Percentiles rank a stretch among this genome's conserved stretches.
Conservation (phyloP, 805 yeast species). For the Monosporozyma aerobia region DNA sequence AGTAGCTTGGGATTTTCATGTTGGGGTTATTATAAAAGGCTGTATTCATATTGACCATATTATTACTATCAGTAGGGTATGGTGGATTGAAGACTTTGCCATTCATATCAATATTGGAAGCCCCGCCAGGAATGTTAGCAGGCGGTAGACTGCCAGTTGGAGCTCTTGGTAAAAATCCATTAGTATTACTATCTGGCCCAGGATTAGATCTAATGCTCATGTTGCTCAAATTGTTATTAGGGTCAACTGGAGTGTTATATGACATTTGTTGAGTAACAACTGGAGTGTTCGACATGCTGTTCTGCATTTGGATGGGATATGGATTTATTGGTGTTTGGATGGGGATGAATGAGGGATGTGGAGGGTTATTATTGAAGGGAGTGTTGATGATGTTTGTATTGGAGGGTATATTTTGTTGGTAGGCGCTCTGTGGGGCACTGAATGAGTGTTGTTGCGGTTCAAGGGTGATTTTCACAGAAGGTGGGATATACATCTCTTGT, state of each 20-base stretch:
- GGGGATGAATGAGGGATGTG: neutral
- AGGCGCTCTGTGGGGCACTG: neutral
- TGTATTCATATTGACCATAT: neutral
- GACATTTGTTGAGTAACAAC: neutral
- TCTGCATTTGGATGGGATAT: neutral
- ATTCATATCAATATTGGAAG: neutral
- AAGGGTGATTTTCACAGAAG: slow-evolving; percentile 2
- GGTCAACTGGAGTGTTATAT: neutral
- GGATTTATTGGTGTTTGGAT: neutral
- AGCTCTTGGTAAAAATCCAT: neutral
- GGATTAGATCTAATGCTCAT: neutral
- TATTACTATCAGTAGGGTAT: neutral
- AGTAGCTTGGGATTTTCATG: neutral
- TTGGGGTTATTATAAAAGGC: neutral
- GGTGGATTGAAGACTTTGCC: neutral
- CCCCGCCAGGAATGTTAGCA: neutral
- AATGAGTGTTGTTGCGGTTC: neutral
- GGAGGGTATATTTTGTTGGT: neutral
- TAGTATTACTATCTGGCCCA: neutral
- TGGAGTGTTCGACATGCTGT: neutral
- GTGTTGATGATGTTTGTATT: neutral
- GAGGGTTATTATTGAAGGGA: neutral
- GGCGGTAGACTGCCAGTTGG: neutral
- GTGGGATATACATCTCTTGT: neutral
- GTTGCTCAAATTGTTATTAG: neutral